Conservation (phyloP, 805 yeast species). For the Sugiyamaella marilandica region DNA sequence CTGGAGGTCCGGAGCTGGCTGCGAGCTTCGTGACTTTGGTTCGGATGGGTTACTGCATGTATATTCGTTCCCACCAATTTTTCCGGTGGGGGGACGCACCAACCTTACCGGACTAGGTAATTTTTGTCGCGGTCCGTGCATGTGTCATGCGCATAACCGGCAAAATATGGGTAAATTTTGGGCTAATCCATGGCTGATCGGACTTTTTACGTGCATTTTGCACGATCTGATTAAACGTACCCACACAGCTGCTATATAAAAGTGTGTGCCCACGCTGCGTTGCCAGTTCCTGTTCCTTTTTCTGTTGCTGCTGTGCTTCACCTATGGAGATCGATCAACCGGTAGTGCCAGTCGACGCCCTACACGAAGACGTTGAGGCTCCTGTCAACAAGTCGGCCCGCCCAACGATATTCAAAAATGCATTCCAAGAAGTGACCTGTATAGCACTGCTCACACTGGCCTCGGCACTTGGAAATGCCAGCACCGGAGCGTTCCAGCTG, state of each 20-base stretch:
- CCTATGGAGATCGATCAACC: too few species aligned
- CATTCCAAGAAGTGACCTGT: slow-evolving; percentile 6
- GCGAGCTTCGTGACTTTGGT: not conserved
- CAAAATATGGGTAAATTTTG: too few species aligned
- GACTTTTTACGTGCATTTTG: not conserved
- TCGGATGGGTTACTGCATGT: slow-evolving; percentile 2
- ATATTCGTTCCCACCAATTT: not conserved
- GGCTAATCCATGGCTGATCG: not conserved
- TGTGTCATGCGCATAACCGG: not conserved
- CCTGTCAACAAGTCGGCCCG: slow-evolving; percentile 4
- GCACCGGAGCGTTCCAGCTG: slow-evolving; percentile 33
- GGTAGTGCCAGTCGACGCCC: too few species aligned
- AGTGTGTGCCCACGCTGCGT: too few species aligned
- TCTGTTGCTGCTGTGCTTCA: too few species aligned
- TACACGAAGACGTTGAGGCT: not conserved
- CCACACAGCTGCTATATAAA: too few species aligned
- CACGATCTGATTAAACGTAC: too few species aligned
- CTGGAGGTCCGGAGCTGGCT: too few species aligned
- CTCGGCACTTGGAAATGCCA: slow-evolving; percentile 6
- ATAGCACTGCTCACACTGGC: slow-evolving; percentile 10
- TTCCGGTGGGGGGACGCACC: slow-evolving; percentile 1
- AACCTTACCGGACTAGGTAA: not conserved
- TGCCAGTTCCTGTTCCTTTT: too few species aligned
- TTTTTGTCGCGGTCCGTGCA: not conserved
- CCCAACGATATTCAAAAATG: slow-evolving; percentile 8